These are phyloP conservation scores for Protomyces lactucae-debilis DNA, from an alignment of 1,139 yeast genomes.

Conservation along the genomic window DNA sequence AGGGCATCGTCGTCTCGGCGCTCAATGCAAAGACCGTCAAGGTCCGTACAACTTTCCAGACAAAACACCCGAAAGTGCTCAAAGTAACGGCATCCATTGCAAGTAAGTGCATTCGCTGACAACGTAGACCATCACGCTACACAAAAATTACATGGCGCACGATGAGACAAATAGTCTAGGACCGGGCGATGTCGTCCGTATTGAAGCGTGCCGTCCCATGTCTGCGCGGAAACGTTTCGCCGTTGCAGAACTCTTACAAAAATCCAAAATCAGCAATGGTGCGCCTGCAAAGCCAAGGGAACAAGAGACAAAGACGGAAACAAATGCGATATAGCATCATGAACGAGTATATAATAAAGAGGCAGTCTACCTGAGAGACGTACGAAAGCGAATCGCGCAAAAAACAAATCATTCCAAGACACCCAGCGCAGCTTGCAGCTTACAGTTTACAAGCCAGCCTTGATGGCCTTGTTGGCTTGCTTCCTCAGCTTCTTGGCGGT, in stretches of 20 bases:
- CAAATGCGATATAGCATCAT: too few relatives aligned
- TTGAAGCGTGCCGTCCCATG: conserved; percentile 74
- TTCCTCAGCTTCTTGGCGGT: not conserved
- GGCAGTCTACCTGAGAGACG: too few relatives aligned
- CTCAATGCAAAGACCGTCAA: conserved; percentile 24
- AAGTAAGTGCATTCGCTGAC: not conserved
- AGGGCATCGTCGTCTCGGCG: conserved; percentile 24
- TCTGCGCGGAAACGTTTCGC: conserved; percentile 71
- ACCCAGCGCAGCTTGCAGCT: not conserved
- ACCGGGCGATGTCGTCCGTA: conserved; percentile 93
- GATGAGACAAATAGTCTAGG: conserved; percentile 36
- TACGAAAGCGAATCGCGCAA: too few relatives aligned
- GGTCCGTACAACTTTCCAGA: conserved; percentile 11
- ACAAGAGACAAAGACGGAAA: too few relatives aligned
- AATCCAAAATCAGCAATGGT: conserved; percentile 12
- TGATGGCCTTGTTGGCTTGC: not conserved
- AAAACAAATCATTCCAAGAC: too few relatives aligned
- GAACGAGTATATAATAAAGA: too few relatives aligned
- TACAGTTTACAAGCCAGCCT: not conserved
- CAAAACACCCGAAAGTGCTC: conserved; percentile 18
- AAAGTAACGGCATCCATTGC: not conserved
- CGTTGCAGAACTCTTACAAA: conserved; percentile 86
- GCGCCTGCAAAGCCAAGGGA: not conserved
- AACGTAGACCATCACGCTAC: conserved; percentile 1
- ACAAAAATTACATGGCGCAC: conserved; percentile 23